A percentile compares a stretch with the other conserved stretches of the same genome.
Conservation (phyloP, 352 stramenopile genomes). For the Achlya hypogyna region DNA sequence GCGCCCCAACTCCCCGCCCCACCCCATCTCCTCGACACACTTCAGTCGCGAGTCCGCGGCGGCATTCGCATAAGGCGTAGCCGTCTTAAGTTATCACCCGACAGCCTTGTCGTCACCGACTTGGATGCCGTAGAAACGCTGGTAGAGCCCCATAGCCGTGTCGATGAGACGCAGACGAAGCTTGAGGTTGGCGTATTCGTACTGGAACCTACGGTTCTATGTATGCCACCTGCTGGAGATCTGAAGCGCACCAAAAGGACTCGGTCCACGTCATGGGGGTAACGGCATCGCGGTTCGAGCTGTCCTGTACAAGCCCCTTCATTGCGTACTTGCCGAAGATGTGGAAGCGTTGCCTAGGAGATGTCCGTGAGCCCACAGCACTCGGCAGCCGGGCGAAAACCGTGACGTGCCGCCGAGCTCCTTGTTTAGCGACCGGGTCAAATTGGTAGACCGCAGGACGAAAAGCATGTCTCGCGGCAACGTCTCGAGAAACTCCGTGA, state of each 20-base stretch:
- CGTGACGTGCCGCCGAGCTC: conserved; percentile 68
- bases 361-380: background rate
- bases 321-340: conserved; percentile 69
- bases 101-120: conserved; percentile 1
- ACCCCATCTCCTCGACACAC: background rate
- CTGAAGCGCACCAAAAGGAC: background rate
- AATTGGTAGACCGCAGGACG: conserved; percentile 86
- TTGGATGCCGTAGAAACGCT: conserved; percentile 20
- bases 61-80: background rate
- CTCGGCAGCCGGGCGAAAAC: conserved; percentile 22
- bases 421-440: conserved; percentile 86
- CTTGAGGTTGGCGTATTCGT: conserved; percentile 54
- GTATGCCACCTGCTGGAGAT: background rate
- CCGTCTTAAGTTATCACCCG: background rate
- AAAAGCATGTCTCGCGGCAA: conserved; percentile 87
- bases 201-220: conserved; percentile 42
- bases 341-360: conserved; percentile 52
- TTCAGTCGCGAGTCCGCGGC: background rate
- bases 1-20: background rate
- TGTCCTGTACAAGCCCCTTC: conserved; percentile 26
- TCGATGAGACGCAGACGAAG: conserved; percentile 53
- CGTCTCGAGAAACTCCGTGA: conserved; percentile 75
- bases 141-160: conserved; percentile 36
- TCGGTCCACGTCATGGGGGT: background rate
- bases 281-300: background rate